A percentile compares a stretch with the other conserved stretches of the same genome.
phyloP scores from a whole-genome alignment of 306 rosid genomes.

The Ochetophila trinervis region DNA sequence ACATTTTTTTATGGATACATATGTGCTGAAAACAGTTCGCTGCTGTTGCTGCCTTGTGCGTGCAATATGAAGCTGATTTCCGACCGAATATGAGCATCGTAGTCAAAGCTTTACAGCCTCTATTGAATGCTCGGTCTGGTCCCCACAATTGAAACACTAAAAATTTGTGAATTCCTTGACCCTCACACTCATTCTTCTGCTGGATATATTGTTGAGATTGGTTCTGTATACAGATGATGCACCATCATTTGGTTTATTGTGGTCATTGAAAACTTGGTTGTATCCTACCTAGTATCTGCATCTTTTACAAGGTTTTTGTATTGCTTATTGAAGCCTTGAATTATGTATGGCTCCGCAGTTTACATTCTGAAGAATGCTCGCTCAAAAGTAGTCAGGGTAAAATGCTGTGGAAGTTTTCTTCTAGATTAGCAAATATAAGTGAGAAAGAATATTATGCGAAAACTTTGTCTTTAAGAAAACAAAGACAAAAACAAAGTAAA shows the following conservation, averaged over 20 bases:
- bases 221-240: slow-evolving; percentile 13
- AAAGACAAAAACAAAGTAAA: no score
- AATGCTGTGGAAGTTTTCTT: no score
- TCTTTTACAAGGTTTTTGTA: no score
- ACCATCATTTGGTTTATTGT: not conserved
- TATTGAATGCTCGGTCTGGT: slow-evolving; percentile 46
- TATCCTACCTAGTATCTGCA: no score
- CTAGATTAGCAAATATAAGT: no score
- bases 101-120: slow-evolving; percentile 70
- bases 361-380: no score
- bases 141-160: slow-evolving; percentile 35
- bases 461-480: no score
- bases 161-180: slow-evolving; percentile 32
- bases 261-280: not conserved
- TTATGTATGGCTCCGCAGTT: no score
- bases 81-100: slow-evolving; percentile 79
- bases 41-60: slow-evolving; percentile 78
- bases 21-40: slow-evolving; percentile 47
- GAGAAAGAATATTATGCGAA: no score
- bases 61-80: slow-evolving; percentile 75
- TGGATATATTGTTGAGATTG: slow-evolving; percentile 11
- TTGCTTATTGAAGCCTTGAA: no score
- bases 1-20: not conserved
- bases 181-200: slow-evolving; percentile 9
- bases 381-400: no score